Conservation (phyloP, 306 rosid genomes). For the Cajanus cajan region DNA sequence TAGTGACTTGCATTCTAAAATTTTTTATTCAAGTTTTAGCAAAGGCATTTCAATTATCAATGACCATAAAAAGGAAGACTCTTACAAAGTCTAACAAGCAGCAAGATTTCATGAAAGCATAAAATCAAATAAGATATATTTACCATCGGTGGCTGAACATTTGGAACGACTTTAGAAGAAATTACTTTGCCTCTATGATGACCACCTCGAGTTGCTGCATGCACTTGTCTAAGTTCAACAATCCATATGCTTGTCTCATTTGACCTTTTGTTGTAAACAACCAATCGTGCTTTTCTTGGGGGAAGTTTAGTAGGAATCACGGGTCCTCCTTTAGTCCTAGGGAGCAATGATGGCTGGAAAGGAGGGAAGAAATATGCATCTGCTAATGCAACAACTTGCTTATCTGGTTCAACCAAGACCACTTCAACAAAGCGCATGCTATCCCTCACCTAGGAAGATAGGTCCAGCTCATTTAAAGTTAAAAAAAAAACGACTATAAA, state of each 20-base stretch:
- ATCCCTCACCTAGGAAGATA: conserved; percentile 58
- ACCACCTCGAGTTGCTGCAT: conserved; percentile 79
- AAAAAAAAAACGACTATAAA: no score
- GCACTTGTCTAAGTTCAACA: conserved; percentile 61
- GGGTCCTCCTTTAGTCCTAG: conserved; percentile 71
- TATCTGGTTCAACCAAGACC: conserved; percentile 63
- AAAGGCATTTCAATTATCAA: conserved; percentile 15
- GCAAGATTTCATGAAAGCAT: neutral
- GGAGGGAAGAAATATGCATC: conserved; percentile 86
- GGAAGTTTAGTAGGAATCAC: conserved; percentile 72
- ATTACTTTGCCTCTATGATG: conserved; percentile 75
- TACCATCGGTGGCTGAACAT: conserved; percentile 85
- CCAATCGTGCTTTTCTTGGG: conserved; percentile 65
- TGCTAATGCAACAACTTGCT: conserved; percentile 67
- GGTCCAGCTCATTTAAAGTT: no score
- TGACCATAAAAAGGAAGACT: neutral
- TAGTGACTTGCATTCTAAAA: neutral
- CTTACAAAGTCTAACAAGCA: neutral
- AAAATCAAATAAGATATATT: neutral
- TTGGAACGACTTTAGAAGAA: conserved; percentile 56
- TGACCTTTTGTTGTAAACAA: conserved; percentile 65
- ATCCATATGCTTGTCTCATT: conserved; percentile 73
- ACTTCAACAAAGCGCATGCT: conserved; percentile 78
- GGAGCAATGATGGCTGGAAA: conserved; percentile 75
- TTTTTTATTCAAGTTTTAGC: neutral